Evolutionary conservation across 148 eudicot genomes (phyloP), one percentile per base, ranked within the genome.

Genomic region (Vaccinium corymbosum): DNA sequence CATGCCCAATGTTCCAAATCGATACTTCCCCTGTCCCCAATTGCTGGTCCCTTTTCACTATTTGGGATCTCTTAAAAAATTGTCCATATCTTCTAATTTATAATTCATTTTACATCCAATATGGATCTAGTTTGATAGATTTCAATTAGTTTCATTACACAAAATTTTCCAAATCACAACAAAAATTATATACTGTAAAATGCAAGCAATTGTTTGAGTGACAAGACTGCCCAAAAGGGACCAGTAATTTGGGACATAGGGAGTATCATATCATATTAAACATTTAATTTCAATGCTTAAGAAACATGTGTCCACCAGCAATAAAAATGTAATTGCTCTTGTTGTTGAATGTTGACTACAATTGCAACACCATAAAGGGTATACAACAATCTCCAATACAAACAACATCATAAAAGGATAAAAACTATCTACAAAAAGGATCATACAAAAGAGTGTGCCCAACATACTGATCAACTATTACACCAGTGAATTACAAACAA

Each of bases 401-500:
- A 66, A 6, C 13, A 64, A 46, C 12, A 64, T 48, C 6, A 62
- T 48, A 42, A 64, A 11, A 42, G 20, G 19, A 80, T 32, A 32
- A 53, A 64, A 80, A 48, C 79, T 11, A 22, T 50, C 79, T 32
- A n/a, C 32, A n/a, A 76, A n/a, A 50, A 50, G 56, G 56, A 22
- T 49, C 29, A 2, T 3, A 22, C 32, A 12, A n/a, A 76, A 50
- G 51, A 50, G 4, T 46, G 53, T 42, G 22, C 22, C 79, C 17
- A 76, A 75, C 53, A 75, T 20, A 75, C n/a, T 75, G 51, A n/a
- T 76, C 56, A 75, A 75, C 79, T 76, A 17, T 3, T 10, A 49
- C 32, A 10, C 56, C 15, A 76, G 25, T n/a, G 6, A 76, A 20
- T 7, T 76, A 49, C 55, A 48, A 49, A 76, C 79, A 76, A n/a